These are phyloP conservation scores for Candida ficus DNA, from an alignment of 805 yeast species.

Conservation along the genomic window DNA sequence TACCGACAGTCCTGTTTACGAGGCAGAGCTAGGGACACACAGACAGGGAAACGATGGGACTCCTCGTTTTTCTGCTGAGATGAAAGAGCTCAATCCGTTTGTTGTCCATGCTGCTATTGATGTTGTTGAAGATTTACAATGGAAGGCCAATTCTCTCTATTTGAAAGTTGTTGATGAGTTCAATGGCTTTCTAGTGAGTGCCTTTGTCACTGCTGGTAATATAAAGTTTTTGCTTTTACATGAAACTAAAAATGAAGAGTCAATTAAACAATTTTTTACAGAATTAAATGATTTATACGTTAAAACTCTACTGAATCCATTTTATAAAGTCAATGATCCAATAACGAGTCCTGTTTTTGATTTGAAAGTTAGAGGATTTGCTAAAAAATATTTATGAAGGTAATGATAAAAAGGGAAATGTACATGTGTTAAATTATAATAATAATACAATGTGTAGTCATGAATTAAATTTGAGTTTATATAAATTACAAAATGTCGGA, in stretches of 20 bases:
- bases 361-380: slow-evolving; percentile 60
- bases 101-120: slow-evolving; percentile 86
- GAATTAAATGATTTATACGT: slow-evolving; percentile 87
- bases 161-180: slow-evolving; percentile 80
- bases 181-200: slow-evolving; percentile 77
- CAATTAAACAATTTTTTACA: slow-evolving; percentile 74
- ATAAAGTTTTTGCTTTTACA: slow-evolving; percentile 73
- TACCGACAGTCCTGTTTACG: slow-evolving; percentile 80
- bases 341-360: slow-evolving; percentile 75
- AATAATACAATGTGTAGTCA: slow-evolving; percentile 4
- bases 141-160: slow-evolving; percentile 62
- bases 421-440: background rate
- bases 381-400: slow-evolving; percentile 64
- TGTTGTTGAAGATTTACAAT: slow-evolving; percentile 85
- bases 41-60: slow-evolving; percentile 62
- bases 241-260: slow-evolving; percentile 56
- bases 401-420: background rate
- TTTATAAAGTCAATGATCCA: slow-evolving; percentile 71
- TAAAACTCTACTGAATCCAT: slow-evolving; percentile 81
- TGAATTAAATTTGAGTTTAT: background rate
- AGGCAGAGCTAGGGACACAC: slow-evolving; percentile 76
- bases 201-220: slow-evolving; percentile 84
- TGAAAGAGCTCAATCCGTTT: slow-evolving; percentile 80
- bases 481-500: background rate
- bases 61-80: slow-evolving; percentile 41